These are phyloP conservation scores for Pseudopediastrum boryanum DNA, from an alignment of 139 green algal species.

Conservation along the genomic window DNA sequence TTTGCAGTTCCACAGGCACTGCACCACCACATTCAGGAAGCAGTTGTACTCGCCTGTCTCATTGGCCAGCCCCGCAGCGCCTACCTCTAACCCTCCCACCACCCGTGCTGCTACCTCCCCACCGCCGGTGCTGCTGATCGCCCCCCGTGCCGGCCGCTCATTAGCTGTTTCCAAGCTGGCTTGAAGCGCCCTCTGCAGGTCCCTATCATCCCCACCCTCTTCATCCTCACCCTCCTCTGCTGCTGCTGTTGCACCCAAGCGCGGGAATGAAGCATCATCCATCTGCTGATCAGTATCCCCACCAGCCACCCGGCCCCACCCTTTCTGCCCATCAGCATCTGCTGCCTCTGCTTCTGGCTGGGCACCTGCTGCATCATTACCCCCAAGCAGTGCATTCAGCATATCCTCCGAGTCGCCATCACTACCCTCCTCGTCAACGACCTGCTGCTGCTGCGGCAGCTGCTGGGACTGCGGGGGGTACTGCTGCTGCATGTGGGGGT, in stretches of 20 bases:
- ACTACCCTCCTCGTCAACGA: too few relatives aligned
- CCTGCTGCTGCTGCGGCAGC: neutral
- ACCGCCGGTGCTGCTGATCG: neutral
- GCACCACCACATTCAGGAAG: conserved; percentile 91
- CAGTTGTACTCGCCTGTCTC: conserved; percentile 86
- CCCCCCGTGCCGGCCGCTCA: neutral
- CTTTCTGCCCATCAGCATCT: neutral
- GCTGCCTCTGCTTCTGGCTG: conserved; percentile 5
- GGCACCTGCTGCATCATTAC: conserved; percentile 3
- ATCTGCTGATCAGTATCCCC: neutral
- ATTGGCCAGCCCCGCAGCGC: conserved; percentile 61
- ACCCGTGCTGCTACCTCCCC: neutral
- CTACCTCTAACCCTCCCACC: neutral
- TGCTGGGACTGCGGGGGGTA: conserved; percentile 3
- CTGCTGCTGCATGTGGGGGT: conserved; percentile 10
- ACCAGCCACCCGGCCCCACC: conserved; percentile 9
- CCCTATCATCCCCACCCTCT: neutral
- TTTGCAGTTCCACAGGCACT: conserved; percentile 70
- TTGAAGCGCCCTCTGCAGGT: neutral
- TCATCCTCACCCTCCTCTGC: neutral
- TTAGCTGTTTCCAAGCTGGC: neutral
- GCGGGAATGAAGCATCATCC: neutral
- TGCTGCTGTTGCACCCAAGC: conserved; percentile 8
- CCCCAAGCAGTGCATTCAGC: too few relatives aligned
- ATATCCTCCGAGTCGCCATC: too few relatives aligned